Evolutionary conservation across 2,329 filamentous ascomycete species (phyloP), one percentile per base, ranked within the genome.

Genomic region (Akanthomyces dipterigenus): DNA sequence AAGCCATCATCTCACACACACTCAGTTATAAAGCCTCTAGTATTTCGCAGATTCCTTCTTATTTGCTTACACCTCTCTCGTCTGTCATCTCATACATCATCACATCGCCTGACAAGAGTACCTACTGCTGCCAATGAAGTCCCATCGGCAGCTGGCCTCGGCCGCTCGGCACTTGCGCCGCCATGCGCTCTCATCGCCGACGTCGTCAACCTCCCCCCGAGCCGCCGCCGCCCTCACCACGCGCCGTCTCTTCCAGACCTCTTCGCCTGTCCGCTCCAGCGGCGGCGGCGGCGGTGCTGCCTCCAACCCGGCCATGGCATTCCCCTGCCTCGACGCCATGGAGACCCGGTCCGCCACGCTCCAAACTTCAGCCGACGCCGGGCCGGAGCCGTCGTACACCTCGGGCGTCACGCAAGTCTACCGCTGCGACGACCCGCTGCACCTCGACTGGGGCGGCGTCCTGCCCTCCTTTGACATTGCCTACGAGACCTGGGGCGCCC

Each of bases 361-460:
- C 51, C 18, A 63, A 63, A 54, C 42, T 80, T 9, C 31, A 34
- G 28, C 88, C 53, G 83, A 85, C 18, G 87, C 86, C 51, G 93
- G 93, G 0, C 93, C 93, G 1, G 95, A 99, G 71, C 95, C 95
- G 0, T 91, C 91, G 1, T 99, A 99, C 75, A 97, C 93, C 0
- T 88, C 89, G 50, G 95, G 95, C 62, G 86, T 85, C n/a, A 93
- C 95, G 56, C 83, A 90, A 65, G 82, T 78, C 34, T 97, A 90
- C 75, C 87, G 87, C 71, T 95, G 88, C 68, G 69, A 82, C 8
- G 81, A 91, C 24, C 87, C 92, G 0, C 78, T 98, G 18, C 79
- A 93, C 3, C 85, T 98, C 28, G 95, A 99, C 76, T 98, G 96
- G 91, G 95, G 95, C 63, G 95, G 95, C 58, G 84, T 93, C n/a